These are phyloP conservation scores for Collybia nuda DNA, from an alignment of 768 basidiomycete species.

Conservation along the genomic window DNA sequence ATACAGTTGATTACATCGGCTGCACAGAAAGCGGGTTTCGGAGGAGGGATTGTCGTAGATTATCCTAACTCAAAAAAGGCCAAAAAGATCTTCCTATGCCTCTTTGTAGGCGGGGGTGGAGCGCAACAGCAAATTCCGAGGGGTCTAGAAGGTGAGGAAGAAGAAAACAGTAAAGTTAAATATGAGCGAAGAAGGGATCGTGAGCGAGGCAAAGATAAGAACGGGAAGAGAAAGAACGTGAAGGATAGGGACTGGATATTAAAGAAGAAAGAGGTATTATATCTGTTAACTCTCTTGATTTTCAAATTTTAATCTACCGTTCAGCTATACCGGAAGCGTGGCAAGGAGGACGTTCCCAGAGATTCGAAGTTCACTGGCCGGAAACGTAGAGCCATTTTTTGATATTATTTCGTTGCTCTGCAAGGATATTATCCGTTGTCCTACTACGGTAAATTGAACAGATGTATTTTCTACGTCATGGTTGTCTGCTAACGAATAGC, in stretches of 20 bases:
- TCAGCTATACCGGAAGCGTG: constrained; percentile 80
- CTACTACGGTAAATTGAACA: background rate
- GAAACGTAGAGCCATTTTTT: constrained; percentile 81
- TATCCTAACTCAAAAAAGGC: constrained; percentile 98
- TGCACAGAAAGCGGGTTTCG: constrained; percentile 94
- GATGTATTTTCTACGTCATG: constrained; percentile 5
- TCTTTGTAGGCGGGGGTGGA: constrained; percentile 85
- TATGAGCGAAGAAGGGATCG: constrained; percentile 82
- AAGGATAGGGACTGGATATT: constrained; percentile 92
- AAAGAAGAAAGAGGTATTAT: constrained; percentile 89
- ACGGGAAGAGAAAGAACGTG: constrained; percentile 66
- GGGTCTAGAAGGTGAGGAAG: constrained; percentile 72
- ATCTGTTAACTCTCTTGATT: background rate
- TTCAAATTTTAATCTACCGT: constrained; percentile 2
- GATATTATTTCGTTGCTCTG: constrained; percentile 18
- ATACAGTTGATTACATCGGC: constrained; percentile 91
- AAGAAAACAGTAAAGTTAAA: constrained; percentile 52
- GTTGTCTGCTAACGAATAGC: constrained; percentile 34
- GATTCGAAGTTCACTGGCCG: constrained; percentile 94
- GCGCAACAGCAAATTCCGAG: constrained; percentile 66
- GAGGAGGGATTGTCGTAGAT: constrained; percentile 94
- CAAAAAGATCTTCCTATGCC: constrained; percentile 89
- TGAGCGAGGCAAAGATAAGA: constrained; percentile 53
- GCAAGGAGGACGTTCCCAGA: constrained; percentile 80
- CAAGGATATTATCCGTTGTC: constrained; percentile 13